phyloP scores from a whole-genome alignment of 805 yeast species.

The Metahyphopichia silvanorum region DNA sequence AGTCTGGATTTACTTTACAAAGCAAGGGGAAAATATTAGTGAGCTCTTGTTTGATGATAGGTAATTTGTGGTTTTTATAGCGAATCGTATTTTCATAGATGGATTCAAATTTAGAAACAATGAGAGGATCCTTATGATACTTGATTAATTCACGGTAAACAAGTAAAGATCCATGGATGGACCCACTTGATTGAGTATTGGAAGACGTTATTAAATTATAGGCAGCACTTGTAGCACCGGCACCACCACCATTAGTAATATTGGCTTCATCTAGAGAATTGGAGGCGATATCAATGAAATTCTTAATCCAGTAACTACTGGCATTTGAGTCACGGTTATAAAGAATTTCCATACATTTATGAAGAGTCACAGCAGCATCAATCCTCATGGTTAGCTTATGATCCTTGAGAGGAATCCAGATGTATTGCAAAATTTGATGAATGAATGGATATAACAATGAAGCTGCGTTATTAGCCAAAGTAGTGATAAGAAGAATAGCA shows the following conservation, averaged over 20 bases:
- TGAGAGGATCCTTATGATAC: constrained; percentile 64
- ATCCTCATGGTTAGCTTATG: constrained; percentile 67
- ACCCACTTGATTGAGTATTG: constrained; percentile 44
- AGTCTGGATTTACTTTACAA: constrained; percentile 71
- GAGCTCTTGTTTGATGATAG: constrained; percentile 79
- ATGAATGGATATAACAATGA: constrained; percentile 76
- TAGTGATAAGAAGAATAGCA: constrained; percentile 75
- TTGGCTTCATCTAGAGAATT: constrained; percentile 46
- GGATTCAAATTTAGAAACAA: constrained; percentile 68
- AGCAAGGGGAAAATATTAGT: constrained; percentile 77
- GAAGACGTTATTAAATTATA: constrained; percentile 18
- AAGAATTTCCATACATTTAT: constrained; percentile 73
- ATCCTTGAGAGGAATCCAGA: constrained; percentile 88
- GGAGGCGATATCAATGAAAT: constrained; percentile 66
- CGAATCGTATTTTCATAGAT: constrained; percentile 71
- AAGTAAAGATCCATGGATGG: constrained; percentile 82
- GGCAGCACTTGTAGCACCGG: constrained; percentile 11
- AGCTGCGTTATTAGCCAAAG: constrained; percentile 85
- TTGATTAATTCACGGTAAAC: constrained; percentile 76
- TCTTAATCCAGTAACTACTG: constrained; percentile 72
- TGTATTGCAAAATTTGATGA: constrained; percentile 70
- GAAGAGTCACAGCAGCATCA: constrained; percentile 81
- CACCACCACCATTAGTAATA: constrained; percentile 4
- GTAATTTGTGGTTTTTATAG: constrained; percentile 74
- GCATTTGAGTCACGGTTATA: constrained; percentile 72